A percentile compares a stretch with the other conserved stretches of the same genome.
Conservation (phyloP, 345 rosid genomes). For the Citrus sp. region DNA sequence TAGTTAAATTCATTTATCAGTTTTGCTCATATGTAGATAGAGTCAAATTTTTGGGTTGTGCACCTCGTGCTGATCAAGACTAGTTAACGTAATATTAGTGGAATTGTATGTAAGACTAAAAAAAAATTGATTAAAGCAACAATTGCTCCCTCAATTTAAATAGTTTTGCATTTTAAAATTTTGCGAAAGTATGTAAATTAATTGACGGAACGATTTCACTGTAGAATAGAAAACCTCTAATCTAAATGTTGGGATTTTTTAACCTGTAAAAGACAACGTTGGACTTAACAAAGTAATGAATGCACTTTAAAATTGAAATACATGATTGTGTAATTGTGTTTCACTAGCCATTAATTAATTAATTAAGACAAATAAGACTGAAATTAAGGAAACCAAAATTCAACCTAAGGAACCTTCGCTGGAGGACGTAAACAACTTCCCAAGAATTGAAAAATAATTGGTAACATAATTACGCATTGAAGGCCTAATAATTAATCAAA, state of each 20-base stretch:
- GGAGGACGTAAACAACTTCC: background rate
- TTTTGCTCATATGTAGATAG: too few species aligned
- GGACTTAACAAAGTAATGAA: background rate
- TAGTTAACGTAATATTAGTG: too few species aligned
- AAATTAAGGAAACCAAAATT: background rate
- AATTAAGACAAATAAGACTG: background rate
- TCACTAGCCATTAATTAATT: too few species aligned
- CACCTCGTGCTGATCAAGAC: too few species aligned
- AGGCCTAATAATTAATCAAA: slow-evolving; percentile 16
- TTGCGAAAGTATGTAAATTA: too few species aligned
- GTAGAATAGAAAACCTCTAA: background rate
- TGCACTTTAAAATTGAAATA: background rate
- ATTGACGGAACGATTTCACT: background rate
- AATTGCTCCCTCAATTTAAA: too few species aligned
- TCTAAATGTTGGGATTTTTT: background rate
- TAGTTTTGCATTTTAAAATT: too few species aligned
- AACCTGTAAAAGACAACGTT: background rate
- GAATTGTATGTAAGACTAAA: too few species aligned
- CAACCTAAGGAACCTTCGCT: background rate
- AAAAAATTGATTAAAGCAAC: too few species aligned
- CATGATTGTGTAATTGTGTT: background rate
- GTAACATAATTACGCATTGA: slow-evolving; percentile 18
- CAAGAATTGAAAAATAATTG: background rate
- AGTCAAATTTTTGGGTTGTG: too few species aligned
- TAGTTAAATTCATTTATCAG: too few species aligned